Base-by-base conservation (phyloP, 257 asterid species). In the Haberlea rhodopensis region DNA sequence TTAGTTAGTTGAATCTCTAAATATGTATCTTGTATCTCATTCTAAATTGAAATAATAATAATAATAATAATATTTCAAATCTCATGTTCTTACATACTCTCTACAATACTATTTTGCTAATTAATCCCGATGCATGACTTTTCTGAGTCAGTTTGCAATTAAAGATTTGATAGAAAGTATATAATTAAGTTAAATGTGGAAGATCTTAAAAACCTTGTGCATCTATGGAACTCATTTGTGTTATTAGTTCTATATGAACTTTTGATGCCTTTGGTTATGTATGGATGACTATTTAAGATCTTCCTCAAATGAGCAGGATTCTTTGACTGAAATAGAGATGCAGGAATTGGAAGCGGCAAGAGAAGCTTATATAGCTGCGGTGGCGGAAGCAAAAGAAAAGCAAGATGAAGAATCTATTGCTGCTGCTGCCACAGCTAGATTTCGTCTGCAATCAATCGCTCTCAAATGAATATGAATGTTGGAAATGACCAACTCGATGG, bases 371-470 rank as follows among this genome's bases (percentile, higher is more conserved):
- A 62, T 75, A 56, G 71, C 75, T 52, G 94, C 97, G 45, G 81
- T 92, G 76, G 81, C 86, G 2, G 80, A 82, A 67, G 91, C 92
- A 53, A 92, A 84, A 78, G 89, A 80, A 73, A 84, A 75, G 63
- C 89, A 71, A 76, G 95, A 89, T 6, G 89, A 87, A 60, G 84
- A 75, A 77, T 89, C 98, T 43, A 31, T 89, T 61, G 83, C 88
- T 19, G 96, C 84, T 46, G 98, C 96, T 46, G 87, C 89, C 45
- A 69, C 29, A 67, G 96, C 95, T 59, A 89, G 98, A 75, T 69
- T 70, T 58, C 84, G 70, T 74, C 86, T 91, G 70, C 95, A 82
- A 68, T 87, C 92, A 21, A 48, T 87, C 60, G 81, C 73, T 75
- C 53, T 82, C 46, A 74, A 77, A 67, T 70, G 65, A 68, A 57